A percentile compares a stretch with the other conserved stretches of the same genome.
phyloP scores from a whole-genome alignment of 164 flowering plant genomes.

The Litsea cubeba region DNA sequence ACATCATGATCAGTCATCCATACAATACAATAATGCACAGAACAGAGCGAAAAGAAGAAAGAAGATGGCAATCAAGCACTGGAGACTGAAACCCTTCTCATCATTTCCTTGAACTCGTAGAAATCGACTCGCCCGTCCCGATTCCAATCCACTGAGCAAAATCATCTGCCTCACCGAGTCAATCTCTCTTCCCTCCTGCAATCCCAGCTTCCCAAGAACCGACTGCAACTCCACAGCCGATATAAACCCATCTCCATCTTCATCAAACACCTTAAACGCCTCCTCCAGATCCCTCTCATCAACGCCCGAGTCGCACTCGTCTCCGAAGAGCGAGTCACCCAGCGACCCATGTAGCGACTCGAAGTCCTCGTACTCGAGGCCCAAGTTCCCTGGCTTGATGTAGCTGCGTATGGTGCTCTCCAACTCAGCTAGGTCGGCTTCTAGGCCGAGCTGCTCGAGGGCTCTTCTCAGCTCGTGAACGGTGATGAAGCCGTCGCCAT shows the following conservation, averaged over 20 bases:
- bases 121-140: constrained; percentile 77
- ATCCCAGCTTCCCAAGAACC: constrained; percentile 61
- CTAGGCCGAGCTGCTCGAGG: constrained; percentile 54
- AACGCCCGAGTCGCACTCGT: background rate
- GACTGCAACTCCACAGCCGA: constrained; percentile 67
- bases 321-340: constrained; percentile 29
- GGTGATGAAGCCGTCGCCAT: constrained; percentile 58
- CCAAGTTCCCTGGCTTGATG: constrained; percentile 41
- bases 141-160: constrained; percentile 55
- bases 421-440: constrained; percentile 41
- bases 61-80: background rate
- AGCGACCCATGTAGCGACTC: constrained; percentile 45
- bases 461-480: constrained; percentile 61
- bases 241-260: constrained; percentile 76
- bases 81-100: constrained; percentile 37
- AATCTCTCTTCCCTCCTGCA: constrained; percentile 53
- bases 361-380: constrained; percentile 59
- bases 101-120: constrained; percentile 79
- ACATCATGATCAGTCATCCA: too few species aligned
- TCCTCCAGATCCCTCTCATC: constrained; percentile 62
- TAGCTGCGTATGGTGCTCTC: constrained; percentile 32
- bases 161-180: constrained; percentile 63
- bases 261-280: constrained; percentile 90
- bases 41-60: background rate
- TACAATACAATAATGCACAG: background rate